phyloP scores from a whole-genome alignment of 2,329 filamentous ascomycete genomes.

The Fusarium succisae region DNA sequence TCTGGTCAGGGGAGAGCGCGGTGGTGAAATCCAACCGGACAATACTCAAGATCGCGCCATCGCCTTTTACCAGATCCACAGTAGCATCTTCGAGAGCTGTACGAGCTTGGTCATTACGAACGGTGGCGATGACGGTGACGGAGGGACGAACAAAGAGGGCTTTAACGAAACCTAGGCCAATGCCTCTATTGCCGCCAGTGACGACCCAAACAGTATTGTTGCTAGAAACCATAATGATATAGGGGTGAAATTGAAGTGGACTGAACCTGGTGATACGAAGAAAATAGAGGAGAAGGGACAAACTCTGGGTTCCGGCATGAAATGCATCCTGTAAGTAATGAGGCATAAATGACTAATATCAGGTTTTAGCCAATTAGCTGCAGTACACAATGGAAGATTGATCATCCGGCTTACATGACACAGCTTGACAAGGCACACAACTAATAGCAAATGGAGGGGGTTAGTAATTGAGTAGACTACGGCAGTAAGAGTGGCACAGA shows the following conservation, averaged over 20 bases:
- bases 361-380: neutral
- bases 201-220: constrained; percentile 48
- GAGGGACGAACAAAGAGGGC: constrained; percentile 59
- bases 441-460: no score
- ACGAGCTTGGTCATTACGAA: constrained; percentile 41
- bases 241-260: rapidly evolving
- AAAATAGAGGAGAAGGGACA: no score
- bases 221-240: neutral
- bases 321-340: neutral
- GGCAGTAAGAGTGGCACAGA: rapidly evolving
- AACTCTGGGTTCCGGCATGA: neutral
- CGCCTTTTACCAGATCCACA: constrained; percentile 33
- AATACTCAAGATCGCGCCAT: constrained; percentile 41
- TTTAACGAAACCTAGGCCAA: constrained; percentile 51
- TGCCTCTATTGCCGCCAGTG: constrained; percentile 54
- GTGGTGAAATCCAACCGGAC: constrained; percentile 50
- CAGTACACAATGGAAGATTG: neutral
- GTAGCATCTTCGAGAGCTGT: constrained; percentile 28
- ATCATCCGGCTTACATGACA: neutral
- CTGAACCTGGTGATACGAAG: rapidly evolving
- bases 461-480: rapidly evolving
- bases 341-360: neutral
- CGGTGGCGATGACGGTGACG: constrained; percentile 56
- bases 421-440: neutral
- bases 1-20: constrained; percentile 36